Conservation (phyloP, 352 stramenopile species). For the Globisporangium parvum region DNA sequence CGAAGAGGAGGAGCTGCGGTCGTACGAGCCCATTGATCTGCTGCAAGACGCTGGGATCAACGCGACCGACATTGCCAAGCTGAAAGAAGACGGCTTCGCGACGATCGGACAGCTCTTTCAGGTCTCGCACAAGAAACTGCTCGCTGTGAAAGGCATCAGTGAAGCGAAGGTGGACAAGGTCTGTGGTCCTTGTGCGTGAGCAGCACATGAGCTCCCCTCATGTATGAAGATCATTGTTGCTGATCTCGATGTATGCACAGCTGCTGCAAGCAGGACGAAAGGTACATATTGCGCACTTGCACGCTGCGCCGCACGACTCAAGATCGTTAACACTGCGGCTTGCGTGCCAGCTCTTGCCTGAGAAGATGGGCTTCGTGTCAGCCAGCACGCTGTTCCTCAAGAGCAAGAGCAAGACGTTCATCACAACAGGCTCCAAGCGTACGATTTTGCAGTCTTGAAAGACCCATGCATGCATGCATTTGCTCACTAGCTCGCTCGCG, state of each 20-base stretch:
- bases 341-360: conserved; percentile 45
- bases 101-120: conserved; percentile 81
- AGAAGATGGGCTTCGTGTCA: conserved; percentile 70
- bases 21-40: conserved; percentile 69
- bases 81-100: conserved; percentile 74
- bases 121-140: conserved; percentile 55
- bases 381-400: conserved; percentile 61
- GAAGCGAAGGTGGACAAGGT: conserved; percentile 87
- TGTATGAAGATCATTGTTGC: not conserved
- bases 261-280: conserved; percentile 72
- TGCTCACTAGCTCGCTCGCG: conserved; percentile 11
- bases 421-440: conserved; percentile 75
- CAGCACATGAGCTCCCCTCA: not conserved
- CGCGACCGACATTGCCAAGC: conserved; percentile 63
- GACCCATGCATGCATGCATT: not conserved
- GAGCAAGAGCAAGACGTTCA: conserved; percentile 68
- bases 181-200: not conserved
- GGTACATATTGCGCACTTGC: conserved; percentile 17
- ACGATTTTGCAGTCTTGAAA: not conserved
- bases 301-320: conserved; percentile 29
- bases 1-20: conserved; percentile 45
- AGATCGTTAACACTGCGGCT: conserved; percentile 39
- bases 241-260: conserved; percentile 12
- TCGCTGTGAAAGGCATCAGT: conserved; percentile 84
- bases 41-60: conserved; percentile 76